These are phyloP conservation scores for Raffaelea deltoideospora DNA, from an alignment of 2,329 filamentous ascomycete genomes.

Conservation along the genomic window DNA sequence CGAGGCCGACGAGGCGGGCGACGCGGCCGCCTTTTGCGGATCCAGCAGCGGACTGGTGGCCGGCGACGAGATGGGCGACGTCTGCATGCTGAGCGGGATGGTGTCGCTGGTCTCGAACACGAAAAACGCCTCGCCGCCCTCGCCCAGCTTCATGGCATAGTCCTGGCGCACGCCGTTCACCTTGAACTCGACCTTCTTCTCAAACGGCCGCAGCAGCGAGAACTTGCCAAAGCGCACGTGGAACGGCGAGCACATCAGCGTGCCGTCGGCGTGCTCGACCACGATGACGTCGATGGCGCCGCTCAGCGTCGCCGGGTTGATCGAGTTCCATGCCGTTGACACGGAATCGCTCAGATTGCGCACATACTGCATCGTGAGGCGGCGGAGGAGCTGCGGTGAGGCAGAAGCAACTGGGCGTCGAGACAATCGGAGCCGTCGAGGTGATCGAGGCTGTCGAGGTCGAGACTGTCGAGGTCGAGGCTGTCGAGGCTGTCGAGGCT, in stretches of 20 bases:
- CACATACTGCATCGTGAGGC: slow-evolving; percentile 79
- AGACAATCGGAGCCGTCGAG: neutral
- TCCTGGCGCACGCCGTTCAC: slow-evolving; percentile 87
- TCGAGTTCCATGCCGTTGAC: slow-evolving; percentile 97
- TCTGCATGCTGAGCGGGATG: slow-evolving; percentile 88
- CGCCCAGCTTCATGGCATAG: slow-evolving; percentile 96
- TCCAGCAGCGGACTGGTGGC: slow-evolving; percentile 64
- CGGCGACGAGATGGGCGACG: slow-evolving; percentile 83
- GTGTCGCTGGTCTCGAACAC: slow-evolving; percentile 89
- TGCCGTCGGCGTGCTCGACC: slow-evolving; percentile 87
- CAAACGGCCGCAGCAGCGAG: slow-evolving; percentile 80
- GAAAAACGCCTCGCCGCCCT: slow-evolving; percentile 96
- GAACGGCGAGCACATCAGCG: slow-evolving; percentile 83
- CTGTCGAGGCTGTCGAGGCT: too few relatives aligned
- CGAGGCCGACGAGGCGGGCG: too few relatives aligned
- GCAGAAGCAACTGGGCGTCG: neutral
- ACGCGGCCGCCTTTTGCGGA: slow-evolving; percentile 16
- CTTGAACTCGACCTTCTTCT: slow-evolving; percentile 97
- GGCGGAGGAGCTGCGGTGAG: neutral
- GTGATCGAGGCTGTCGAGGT: too few relatives aligned
- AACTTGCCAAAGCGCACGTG: slow-evolving; percentile 99
- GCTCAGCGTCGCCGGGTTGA: slow-evolving; percentile 93
- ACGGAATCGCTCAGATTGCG: slow-evolving; percentile 89
- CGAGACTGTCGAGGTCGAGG: too few relatives aligned
- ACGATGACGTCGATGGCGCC: slow-evolving; percentile 98